Base-by-base conservation (phyloP, 2,329 filamentous ascomycete species). In the Neurospora crassa region DNA sequence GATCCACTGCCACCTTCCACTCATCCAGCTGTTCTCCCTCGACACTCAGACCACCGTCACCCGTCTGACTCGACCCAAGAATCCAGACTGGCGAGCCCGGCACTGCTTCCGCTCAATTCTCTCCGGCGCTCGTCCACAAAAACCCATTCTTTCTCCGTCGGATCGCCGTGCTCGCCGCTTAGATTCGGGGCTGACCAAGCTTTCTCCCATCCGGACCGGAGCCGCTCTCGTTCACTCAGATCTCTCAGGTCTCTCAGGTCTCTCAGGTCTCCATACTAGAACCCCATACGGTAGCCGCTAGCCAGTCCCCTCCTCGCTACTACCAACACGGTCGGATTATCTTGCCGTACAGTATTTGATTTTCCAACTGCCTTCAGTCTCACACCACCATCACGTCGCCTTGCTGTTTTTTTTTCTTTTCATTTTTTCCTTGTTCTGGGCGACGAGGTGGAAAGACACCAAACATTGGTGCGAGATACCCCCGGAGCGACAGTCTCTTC, bases 1-100 rank as follows among this genome's bases (percentile, higher is more conserved):
- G 37, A 63, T 63, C 53, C 16, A 63, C 68, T 34, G 63, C 37
- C 41, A 34, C 45, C 40, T 69, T 67, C 73, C 73, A n/a, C n/a
- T n/a, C n/a, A 73, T 73, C 73, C 70, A 71, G 68, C 69, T 70
- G 72, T 73, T 72, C 73, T 72, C 53, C 34, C 29, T 63, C 53
- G 53, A 63, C 29, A 29, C 29, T 29, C 29, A 37, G 53, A 18
- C 53, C 53, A 63, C 53, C 53, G 37, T 37, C 53, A 63, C 29
- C 29, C 20, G 47, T 29, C 12, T 29, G 47, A 59, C 7, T 63
- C 29, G 53, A n/a, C 53, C 45, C 47, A 34, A 59, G 12, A 59
- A 8, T 59, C 47, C 24, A 59, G 24, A 29, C 47, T 37, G 24
- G 24, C 53, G 53, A 53, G 20, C 53, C 29, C 24, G 53, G 53